phyloP scores from a whole-genome alignment of 306 rosid genomes.

The Casuarina glauca region DNA sequence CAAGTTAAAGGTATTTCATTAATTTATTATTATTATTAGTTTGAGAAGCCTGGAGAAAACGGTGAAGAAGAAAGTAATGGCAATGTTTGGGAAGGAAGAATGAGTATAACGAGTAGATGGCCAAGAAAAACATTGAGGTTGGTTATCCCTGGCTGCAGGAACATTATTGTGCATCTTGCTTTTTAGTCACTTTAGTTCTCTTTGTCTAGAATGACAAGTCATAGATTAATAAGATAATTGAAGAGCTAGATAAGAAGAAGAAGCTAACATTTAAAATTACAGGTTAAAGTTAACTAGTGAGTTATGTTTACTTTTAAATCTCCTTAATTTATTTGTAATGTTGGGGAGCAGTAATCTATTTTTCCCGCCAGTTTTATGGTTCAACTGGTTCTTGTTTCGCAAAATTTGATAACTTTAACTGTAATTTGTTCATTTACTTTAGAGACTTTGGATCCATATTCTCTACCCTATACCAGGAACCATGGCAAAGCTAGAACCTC shows the following conservation, averaged over 20 bases:
- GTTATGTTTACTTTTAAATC: constrained; percentile 20
- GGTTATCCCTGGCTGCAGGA: constrained; percentile 19
- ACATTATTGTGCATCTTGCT: constrained; percentile 16
- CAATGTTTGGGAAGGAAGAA: constrained; percentile 99
- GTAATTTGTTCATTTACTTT: constrained; percentile 23
- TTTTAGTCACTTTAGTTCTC: constrained; percentile 34
- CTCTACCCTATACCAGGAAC: constrained; percentile 93
- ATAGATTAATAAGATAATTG: constrained; percentile 93
- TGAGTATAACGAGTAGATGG: constrained; percentile 90
- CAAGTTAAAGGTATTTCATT: too few species aligned
- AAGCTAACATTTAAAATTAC: constrained; percentile 89
- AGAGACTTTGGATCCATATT: constrained; percentile 98
- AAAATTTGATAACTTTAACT: constrained; percentile 12
- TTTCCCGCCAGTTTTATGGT: constrained; percentile 19
- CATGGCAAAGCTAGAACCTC: constrained; percentile 93
- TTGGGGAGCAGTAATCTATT: neutral
- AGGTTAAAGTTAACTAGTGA: constrained; percentile 88
- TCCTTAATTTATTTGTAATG: neutral
- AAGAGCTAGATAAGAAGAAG: constrained; percentile 97
- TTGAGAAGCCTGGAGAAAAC: constrained; percentile 94
- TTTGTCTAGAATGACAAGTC: constrained; percentile 80
- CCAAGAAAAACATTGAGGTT: constrained; percentile 97
- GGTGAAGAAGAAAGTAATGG: constrained; percentile 98
- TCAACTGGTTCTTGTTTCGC: constrained; percentile 8
- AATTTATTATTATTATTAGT: neutral